These are phyloP conservation scores for Bolboschoenoplectus hybrid DNA, from an alignment of 202 grass and related monocot species.

Conservation along the genomic window DNA sequence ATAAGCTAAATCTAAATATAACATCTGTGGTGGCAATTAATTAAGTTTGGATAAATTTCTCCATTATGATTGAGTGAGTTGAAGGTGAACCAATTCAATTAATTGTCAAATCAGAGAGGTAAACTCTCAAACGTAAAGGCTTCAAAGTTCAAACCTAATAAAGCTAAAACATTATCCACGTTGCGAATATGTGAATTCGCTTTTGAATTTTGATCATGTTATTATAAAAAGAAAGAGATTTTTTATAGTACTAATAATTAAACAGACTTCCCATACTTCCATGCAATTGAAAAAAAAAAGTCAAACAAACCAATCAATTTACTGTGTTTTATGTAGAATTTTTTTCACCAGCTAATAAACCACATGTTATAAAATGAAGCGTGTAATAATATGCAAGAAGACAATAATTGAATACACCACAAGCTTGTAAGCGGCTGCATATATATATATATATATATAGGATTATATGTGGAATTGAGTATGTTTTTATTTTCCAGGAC, in stretches of 20 bases:
- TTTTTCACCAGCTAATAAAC: neutral
- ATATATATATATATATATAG: too few species aligned
- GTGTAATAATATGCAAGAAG: too few species aligned
- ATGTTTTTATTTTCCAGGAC: too few species aligned
- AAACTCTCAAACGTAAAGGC: neutral
- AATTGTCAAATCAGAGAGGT: neutral
- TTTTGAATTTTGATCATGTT: neutral
- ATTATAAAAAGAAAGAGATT: neutral
- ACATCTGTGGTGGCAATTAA: neutral
- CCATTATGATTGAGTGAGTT: neutral
- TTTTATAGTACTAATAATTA: too few species aligned
- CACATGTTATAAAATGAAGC: neutral
- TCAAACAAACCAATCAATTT: neutral
- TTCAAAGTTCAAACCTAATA: neutral
- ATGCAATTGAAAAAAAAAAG: neutral
- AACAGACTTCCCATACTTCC: neutral
- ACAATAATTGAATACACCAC: too few species aligned
- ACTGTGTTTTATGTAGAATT: neutral
- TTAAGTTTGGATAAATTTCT: neutral
- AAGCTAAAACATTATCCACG: conserved; percentile 17
- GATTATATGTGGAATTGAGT: too few species aligned
- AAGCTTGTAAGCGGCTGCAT: too few species aligned
- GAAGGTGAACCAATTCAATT: neutral
- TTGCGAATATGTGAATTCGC: neutral
- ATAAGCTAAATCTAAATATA: neutral